Evolutionary conservation across 257 asterid species (phyloP).

Genomic region (Datura wrightii): DNA sequence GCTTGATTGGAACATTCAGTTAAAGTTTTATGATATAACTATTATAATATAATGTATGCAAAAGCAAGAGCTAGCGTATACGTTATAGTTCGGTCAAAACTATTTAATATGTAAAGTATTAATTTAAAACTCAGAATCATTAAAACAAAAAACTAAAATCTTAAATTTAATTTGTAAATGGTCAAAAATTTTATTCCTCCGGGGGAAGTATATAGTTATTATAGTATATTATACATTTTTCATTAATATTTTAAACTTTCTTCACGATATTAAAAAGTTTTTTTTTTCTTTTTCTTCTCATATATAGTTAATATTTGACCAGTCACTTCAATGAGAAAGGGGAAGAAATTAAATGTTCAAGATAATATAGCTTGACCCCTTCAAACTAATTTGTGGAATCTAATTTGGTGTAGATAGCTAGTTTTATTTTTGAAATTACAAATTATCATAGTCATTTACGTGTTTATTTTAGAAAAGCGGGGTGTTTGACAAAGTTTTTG

Average conservation of each 20-base stretch:
- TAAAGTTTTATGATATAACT: background rate
- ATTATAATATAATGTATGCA: background rate
- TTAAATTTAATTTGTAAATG: background rate
- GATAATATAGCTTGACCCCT: conserved; percentile 24
- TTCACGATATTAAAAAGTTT: background rate
- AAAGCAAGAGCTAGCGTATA: too few species aligned
- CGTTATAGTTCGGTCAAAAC: too few species aligned
- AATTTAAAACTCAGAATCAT: accelerated
- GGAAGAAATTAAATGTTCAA: background rate
- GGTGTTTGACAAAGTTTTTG: too few species aligned
- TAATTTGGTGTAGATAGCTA: too few species aligned
- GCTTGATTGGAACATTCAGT: background rate
- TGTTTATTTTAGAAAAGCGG: too few species aligned
- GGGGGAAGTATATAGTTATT: too few species aligned
- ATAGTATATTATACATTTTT: too few species aligned
- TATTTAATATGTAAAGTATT: background rate
- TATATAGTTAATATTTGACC: background rate
- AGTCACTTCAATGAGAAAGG: background rate
- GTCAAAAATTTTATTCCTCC: too few species aligned
- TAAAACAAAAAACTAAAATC: background rate
- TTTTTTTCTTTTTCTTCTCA: background rate
- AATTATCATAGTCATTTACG: too few species aligned
- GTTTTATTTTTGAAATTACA: too few species aligned
- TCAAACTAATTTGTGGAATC: background rate
- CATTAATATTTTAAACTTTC: background rate